Conservation (phyloP, 495 filamentous ascomycete species). For the Choiromyces venosus region DNA sequence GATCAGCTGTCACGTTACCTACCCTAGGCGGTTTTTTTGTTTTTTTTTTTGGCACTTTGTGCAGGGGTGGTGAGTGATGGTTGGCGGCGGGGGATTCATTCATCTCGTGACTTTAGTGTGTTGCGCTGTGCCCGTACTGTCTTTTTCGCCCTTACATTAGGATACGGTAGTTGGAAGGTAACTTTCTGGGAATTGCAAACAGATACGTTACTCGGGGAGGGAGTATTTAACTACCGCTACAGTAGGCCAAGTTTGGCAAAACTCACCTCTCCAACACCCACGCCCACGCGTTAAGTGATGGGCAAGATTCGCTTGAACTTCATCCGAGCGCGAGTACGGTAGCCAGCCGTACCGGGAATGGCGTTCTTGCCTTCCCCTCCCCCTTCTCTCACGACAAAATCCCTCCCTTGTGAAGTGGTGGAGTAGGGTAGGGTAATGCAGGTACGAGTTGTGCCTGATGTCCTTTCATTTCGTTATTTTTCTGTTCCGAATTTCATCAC, state of each 20-base stretch:
- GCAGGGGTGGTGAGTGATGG: neutral
- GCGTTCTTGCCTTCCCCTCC: neutral
- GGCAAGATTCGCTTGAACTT: neutral
- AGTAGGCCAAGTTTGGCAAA: no score
- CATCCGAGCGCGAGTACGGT: no score
- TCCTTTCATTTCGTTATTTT: slow-evolving; percentile 1
- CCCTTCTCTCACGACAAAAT: neutral
- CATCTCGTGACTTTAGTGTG: no score
- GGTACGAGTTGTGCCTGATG: neutral
- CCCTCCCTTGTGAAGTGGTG: neutral
- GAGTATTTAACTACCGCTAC: neutral
- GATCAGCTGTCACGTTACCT: neutral
- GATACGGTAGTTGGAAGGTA: no score
- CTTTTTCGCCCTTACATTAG: no score
- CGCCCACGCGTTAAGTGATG: neutral
- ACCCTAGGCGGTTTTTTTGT: no score
- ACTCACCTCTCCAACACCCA: neutral
- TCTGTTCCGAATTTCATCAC: neutral
- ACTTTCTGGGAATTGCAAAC: no score
- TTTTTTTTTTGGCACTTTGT: no score
- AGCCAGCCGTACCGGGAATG: neutral
- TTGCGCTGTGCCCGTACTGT: neutral
- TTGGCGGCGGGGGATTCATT: no score
- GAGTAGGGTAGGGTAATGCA: neutral
- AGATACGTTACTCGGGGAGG: neutral